These are phyloP conservation scores for Nicotiana paniculata DNA, from an alignment of 257 asterid species.

Conservation along the genomic window DNA sequence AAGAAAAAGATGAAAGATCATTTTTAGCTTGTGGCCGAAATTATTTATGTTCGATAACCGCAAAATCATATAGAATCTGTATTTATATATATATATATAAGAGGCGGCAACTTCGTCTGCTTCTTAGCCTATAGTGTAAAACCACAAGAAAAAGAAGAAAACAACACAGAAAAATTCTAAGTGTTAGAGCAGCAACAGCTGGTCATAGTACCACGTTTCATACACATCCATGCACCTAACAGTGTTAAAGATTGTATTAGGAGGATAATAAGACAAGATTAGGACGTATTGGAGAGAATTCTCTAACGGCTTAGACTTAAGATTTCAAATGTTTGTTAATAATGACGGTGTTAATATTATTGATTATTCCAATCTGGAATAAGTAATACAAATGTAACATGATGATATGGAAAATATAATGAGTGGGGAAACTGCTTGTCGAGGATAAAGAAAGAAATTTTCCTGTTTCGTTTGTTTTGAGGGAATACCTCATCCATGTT, in stretches of 20 bases:
- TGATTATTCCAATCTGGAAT: background rate
- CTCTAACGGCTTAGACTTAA: conserved; percentile 15
- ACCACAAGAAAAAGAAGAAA: no score
- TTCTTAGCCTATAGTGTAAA: background rate
- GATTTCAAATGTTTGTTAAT: background rate
- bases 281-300: background rate
- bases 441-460: conserved; percentile 22
- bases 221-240: conserved; percentile 4
- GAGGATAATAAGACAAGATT: background rate
- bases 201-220: background rate
- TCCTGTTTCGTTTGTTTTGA: conserved; percentile 17
- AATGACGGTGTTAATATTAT: background rate
- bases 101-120: background rate
- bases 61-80: no score
- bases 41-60: no score
- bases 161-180: no score
- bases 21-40: no score
- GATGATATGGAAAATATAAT: background rate
- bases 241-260: background rate
- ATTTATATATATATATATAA: no score
- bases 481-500: conserved; percentile 46
- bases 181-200: background rate
- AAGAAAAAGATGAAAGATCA: no score
- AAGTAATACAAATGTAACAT: background rate
- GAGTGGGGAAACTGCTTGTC: conserved; percentile 30